Conservation (phyloP, 139 green algal species). For the Closterium sp. region DNA sequence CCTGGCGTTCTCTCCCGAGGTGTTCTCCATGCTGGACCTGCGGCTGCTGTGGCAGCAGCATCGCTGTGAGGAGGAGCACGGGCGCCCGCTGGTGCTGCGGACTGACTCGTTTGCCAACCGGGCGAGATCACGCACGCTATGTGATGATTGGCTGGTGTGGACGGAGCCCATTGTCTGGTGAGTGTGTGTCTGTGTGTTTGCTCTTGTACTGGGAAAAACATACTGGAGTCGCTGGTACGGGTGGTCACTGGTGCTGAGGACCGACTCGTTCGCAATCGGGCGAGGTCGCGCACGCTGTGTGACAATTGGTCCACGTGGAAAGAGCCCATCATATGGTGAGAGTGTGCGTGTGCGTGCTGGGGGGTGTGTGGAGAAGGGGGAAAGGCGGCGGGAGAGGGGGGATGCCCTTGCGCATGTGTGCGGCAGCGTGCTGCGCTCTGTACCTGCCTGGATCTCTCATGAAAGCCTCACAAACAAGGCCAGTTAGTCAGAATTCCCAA, state of each 20-base stretch:
- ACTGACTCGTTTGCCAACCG: conserved; percentile 26
- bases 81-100: conserved; percentile 14
- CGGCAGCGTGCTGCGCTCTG: too few relatives aligned
- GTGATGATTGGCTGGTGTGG: conserved; percentile 40
- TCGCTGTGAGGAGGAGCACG: conserved; percentile 6
- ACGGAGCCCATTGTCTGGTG: conserved; percentile 38
- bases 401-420: too few relatives aligned
- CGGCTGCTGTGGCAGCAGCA: conserved; percentile 34
- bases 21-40: conserved; percentile 45
- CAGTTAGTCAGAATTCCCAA: too few relatives aligned
- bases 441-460: too few relatives aligned
- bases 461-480: too few relatives aligned
- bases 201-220: too few relatives aligned
- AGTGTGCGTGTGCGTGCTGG: neutral
- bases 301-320: conserved; percentile 36
- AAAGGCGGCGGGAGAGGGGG: too few relatives aligned
- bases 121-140: conserved; percentile 11
- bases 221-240: conserved; percentile 14
- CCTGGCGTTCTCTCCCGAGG: conserved; percentile 25
- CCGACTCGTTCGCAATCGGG: conserved; percentile 22
- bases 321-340: conserved; percentile 39
- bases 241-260: conserved; percentile 6
- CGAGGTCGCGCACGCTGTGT: conserved; percentile 8
- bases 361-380: too few relatives aligned
- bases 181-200: too few relatives aligned